Base-by-base conservation (phyloP, 169 alveolate species). In the Cryptosporidium bovis region DNA sequence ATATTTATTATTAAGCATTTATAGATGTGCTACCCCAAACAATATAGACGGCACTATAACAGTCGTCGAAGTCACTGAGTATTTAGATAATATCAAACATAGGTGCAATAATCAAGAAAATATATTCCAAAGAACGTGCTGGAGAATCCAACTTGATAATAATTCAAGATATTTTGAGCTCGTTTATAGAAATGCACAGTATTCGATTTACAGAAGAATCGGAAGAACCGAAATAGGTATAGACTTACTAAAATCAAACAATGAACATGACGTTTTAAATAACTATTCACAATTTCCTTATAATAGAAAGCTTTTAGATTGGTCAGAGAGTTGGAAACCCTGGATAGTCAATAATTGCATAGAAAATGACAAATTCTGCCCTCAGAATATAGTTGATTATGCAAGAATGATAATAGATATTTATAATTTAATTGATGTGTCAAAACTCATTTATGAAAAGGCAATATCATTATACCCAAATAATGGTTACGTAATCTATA, bases 141-240 rank as follows among this genome's bases (percentile, higher is more conserved):
- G 87, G 90, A 69, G 90, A 8, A 51, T 66, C 16, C 90, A 82
- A 33, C 58, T 90, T 53, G 91, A 71, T 50, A 77, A 60, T 24
- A 51, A 60, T 12, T 48, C 64, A 20, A 53, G 66, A 53, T 51
- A 65, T 31, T 90, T 90, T 66, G 82, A 83, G 5, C 40, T 90
- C 16, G 51, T 90, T 16, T 90, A 90, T 77, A 68, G 91, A n/a
- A 83, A 82, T 53, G 91, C 77, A 3, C 77, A 77, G n/a, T 77
- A 77, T 62, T 40, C 87, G n/a, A 15, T 77, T 24, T 77, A 60
- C 48, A 62, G 64, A 62, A 77, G 87, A 60, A 77, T 29, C 2
- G 27, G 36, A 40, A 29, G 40, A 13, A 20, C 64, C 7, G 71
- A 77, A 12, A 15, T 66, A 16, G 13, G 27, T 53, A 13, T 69